phyloP scores from a whole-genome alignment of 352 stramenopile species.

The Pythium apleroticum region DNA sequence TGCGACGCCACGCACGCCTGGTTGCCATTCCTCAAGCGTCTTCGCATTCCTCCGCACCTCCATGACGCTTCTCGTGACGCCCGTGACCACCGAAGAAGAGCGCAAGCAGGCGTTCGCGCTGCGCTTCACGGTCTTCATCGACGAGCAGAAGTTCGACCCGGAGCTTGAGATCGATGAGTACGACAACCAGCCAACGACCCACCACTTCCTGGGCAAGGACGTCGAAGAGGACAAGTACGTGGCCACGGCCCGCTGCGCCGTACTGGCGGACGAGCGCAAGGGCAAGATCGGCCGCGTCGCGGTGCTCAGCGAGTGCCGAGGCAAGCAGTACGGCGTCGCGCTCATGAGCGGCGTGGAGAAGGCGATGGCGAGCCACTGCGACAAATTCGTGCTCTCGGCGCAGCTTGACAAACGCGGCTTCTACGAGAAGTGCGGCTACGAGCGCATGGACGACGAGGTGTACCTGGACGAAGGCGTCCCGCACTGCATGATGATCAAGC shows the following conservation, averaged over 20 bases:
- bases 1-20: too few species aligned
- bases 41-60: background rate
- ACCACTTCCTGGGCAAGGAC: constrained; percentile 56
- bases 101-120: constrained; percentile 42
- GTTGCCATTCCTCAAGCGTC: background rate
- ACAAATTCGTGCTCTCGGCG: constrained; percentile 47
- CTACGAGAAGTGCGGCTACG: constrained; percentile 73
- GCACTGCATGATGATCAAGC: constrained; percentile 42
- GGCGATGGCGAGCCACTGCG: constrained; percentile 30
- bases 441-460: constrained; percentile 46
- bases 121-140: constrained; percentile 51
- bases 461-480: constrained; percentile 54
- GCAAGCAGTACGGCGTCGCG: constrained; percentile 46
- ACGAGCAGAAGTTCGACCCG: constrained; percentile 51
- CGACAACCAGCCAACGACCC: constrained; percentile 40
- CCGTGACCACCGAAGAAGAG: constrained; percentile 40
- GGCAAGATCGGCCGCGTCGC: constrained; percentile 63
- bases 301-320: constrained; percentile 51
- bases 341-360: constrained; percentile 46
- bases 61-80: constrained; percentile 24
- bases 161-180: constrained; percentile 46
- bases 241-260: constrained; percentile 44
- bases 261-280: constrained; percentile 31
- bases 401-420: constrained; percentile 55
- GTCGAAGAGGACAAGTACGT: constrained; percentile 51